Evolutionary conservation across 345 rosid genomes (phyloP), one percentile per base, ranked within the genome.

Genomic region (Citrus medica): DNA sequence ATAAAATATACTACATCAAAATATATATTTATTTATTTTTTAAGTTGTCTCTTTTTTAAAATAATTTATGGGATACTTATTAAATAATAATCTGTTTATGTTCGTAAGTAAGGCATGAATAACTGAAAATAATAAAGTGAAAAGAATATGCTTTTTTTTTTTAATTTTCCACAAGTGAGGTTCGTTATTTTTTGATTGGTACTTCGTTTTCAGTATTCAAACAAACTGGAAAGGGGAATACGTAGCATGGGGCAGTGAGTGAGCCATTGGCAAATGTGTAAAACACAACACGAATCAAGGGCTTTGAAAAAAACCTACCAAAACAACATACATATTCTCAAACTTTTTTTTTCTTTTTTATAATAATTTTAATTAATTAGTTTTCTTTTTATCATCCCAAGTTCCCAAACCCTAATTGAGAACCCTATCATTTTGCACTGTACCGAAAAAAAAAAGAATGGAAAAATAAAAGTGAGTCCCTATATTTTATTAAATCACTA

Each of bases 371-470:
- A 42, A 42, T 42, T 42, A 42, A 42, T 42, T 42, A 42, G 48
- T 6, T 16, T 30, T 30, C 2, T 33, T 32, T 65, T 19, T 33
- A 3, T 65, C 28, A 66, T 79, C 69, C 67, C 61, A 32, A 73
- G 67, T 73, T 60, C 48, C 73, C 48, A 79, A 79, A 58, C 82
- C 82, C 77, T 74, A 67, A 67, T 74, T 67, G 81, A 79, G 73
- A 74, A 67, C 78, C 82, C 62, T 32, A 74, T 74, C 78, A 77
- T 77, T 72, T 42, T 32, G 14, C 1, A 32, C 35, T 3, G 78
- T 51, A 33, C 78, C 33, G 25, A 30, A 25, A 24, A 4, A 30
- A 25, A 24, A 4, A 13, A 30, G 56, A 51, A 9, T 51, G 56
- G 56, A 51, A 51, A 5, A 51, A 16, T 17, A 4, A 16, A 4